Percentiles rank a stretch among this genome's conserved stretches.
phyloP scores from a whole-genome alignment of 129 eudicot genomes.

The Lactuca saligna region DNA sequence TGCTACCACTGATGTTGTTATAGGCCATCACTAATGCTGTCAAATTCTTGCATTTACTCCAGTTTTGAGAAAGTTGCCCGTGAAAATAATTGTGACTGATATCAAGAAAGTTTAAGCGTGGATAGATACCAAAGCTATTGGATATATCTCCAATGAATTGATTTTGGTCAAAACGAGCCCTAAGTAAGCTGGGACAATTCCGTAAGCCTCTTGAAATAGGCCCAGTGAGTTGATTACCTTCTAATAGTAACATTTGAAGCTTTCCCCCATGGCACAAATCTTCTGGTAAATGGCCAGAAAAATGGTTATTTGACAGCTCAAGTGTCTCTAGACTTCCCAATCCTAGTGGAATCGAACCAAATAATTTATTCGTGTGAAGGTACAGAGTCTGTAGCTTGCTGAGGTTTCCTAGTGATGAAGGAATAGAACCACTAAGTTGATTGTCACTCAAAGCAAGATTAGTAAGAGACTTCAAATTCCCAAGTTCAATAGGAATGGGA shows the following conservation, averaged over 20 bases:
- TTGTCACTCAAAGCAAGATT: not conserved
- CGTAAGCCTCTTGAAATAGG: conserved; percentile 25
- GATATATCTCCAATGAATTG: conserved; percentile 33
- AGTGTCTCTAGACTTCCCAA: not conserved
- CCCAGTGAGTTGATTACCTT: conserved; percentile 2
- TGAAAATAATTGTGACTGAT: conserved; percentile 25
- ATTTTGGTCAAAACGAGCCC: conserved; percentile 30
- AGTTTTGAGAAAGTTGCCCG: conserved; percentile 31
- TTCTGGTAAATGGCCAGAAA: conserved; percentile 34
- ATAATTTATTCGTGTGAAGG: not conserved
- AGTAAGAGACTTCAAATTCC: conserved; percentile 5
- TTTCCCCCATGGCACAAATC: conserved; percentile 28
- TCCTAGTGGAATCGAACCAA: conserved; percentile 6
- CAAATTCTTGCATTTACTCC: conserved; percentile 37
- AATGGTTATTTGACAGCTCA: not conserved
- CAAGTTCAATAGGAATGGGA: not conserved
- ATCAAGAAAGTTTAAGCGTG: conserved; percentile 17
- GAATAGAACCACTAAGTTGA: not conserved
- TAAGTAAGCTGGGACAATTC: conserved; percentile 29
- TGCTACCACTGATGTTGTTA: conserved; percentile 29
- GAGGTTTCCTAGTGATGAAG: not conserved
- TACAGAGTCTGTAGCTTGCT: not conserved
- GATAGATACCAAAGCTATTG: conserved; percentile 36
- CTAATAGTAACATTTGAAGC: conserved; percentile 11
- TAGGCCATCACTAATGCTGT: conserved; percentile 12